Evolutionary conservation across 139 green algal genomes (phyloP).

Genomic region (Tetraselmis chui): DNA sequence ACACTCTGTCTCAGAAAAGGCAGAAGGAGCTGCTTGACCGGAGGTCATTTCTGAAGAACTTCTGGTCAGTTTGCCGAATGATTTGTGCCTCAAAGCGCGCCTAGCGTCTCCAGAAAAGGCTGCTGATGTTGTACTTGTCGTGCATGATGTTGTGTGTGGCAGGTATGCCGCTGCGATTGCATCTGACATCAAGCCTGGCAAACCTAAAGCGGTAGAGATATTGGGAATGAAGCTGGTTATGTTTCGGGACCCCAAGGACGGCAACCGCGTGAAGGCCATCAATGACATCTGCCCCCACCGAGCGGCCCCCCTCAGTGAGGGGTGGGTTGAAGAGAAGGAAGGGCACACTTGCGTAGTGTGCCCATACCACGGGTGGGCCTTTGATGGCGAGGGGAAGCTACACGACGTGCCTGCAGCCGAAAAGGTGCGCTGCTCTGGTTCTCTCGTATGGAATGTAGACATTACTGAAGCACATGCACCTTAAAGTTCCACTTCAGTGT

Average conservation of each 20-base stretch:
- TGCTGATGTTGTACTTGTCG: no score
- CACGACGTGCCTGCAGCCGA: conserved; percentile 37
- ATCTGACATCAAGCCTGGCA: conserved; percentile 19
- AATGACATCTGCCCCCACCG: conserved; percentile 75
- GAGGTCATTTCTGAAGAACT: conserved; percentile 56
- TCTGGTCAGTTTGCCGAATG: conserved; percentile 70
- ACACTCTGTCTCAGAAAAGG: conserved; percentile 24
- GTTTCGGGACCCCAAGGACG: conserved; percentile 43
- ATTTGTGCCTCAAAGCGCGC: no score
- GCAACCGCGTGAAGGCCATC: conserved; percentile 44
- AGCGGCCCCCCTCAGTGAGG: conserved; percentile 44
- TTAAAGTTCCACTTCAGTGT: no score
- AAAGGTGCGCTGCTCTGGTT: no score
- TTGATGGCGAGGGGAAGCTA: conserved; percentile 50
- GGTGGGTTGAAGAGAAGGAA: conserved; percentile 31
- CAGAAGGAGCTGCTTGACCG: conserved; percentile 49
- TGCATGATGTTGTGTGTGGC: no score
- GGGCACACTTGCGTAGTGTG: conserved; percentile 58
- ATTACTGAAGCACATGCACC: no score
- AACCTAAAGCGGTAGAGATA: conserved; percentile 65
- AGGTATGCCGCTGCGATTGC: background rate
- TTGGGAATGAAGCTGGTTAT: conserved; percentile 62
- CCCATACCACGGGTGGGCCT: conserved; percentile 67
- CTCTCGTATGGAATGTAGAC: no score
- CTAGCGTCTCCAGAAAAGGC: no score